Evolutionary conservation across 2,329 filamentous ascomycete species (phyloP).

Genomic region (Rosellinia necatrix): DNA sequence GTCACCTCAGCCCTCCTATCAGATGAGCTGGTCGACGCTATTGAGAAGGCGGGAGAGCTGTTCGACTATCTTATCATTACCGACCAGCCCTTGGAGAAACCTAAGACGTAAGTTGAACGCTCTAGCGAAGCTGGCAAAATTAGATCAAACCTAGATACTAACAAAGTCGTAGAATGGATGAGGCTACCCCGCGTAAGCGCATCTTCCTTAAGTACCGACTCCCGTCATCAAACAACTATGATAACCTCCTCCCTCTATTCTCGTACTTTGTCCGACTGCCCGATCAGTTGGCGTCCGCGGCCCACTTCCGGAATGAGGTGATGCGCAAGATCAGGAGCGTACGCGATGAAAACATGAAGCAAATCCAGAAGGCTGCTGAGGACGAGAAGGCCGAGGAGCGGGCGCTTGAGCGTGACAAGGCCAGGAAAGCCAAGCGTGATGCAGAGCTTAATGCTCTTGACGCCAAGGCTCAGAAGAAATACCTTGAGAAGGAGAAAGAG

Average conservation of each 20-base stretch:
- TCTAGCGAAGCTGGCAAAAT: background rate
- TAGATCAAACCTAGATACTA: conserved; percentile 19
- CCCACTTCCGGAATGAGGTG: conserved; percentile 90
- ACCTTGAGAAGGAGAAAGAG: conserved; percentile 78
- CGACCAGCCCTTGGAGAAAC: conserved; percentile 88
- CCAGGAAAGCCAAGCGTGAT: conserved; percentile 90
- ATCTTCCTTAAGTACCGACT: conserved; percentile 78
- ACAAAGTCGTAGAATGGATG: conserved; percentile 67
- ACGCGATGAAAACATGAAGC: conserved; percentile 79
- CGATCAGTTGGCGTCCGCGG: conserved; percentile 75
- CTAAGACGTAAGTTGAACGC: conserved; percentile 65
- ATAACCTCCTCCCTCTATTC: conserved; percentile 74
- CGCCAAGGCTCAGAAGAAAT: conserved; percentile 85
- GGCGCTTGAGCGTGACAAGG: conserved; percentile 69
- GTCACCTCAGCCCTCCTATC: conserved; percentile 88
- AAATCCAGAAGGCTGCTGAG: conserved; percentile 79
- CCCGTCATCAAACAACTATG: conserved; percentile 66
- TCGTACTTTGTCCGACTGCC: conserved; percentile 81
- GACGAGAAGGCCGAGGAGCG: conserved; percentile 82
- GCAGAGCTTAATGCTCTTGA: conserved; percentile 76
- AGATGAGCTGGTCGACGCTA: conserved; percentile 80
- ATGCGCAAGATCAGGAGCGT: conserved; percentile 79
- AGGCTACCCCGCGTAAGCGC: conserved; percentile 84
- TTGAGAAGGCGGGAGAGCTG: conserved; percentile 76
- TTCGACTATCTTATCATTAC: conserved; percentile 88